These are phyloP conservation scores for Xylariaceae sp. DNA, from an alignment of 2,329 filamentous ascomycete genomes.

Conservation along the genomic window DNA sequence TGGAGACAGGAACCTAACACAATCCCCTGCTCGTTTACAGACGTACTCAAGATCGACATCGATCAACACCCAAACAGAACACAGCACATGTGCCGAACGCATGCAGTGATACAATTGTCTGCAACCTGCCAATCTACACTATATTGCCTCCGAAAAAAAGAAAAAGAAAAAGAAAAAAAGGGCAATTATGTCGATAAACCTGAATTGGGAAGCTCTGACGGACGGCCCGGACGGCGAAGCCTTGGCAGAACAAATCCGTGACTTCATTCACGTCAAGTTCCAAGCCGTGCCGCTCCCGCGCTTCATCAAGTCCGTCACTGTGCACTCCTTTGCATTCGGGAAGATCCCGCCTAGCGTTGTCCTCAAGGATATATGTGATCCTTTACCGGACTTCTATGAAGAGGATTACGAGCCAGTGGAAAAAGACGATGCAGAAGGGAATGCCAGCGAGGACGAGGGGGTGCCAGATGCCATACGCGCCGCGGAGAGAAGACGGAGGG, in stretches of 20 bases:
- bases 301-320: slow-evolving; percentile 94
- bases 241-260: slow-evolving; percentile 79
- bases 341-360: slow-evolving; percentile 75
- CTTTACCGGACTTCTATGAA: slow-evolving; percentile 93
- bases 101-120: not conserved
- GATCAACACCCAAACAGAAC: no score
- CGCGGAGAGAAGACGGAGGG: slow-evolving; percentile 32
- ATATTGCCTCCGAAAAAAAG: not conserved
- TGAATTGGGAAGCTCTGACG: slow-evolving; percentile 93
- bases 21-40: not conserved
- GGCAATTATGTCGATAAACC: slow-evolving; percentile 80
- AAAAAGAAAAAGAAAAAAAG: not conserved
- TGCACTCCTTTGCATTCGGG: slow-evolving; percentile 92
- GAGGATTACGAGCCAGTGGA: slow-evolving; percentile 62
- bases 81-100: no score
- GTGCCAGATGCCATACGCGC: slow-evolving; percentile 33
- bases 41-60: no score
- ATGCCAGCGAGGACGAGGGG: slow-evolving; percentile 26
- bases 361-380: slow-evolving; percentile 95
- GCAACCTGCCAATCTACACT: no score
- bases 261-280: slow-evolving; percentile 93
- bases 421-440: slow-evolving; percentile 46
- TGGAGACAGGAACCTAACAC: not conserved
- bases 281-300: slow-evolving; percentile 85
- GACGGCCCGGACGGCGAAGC: slow-evolving; percentile 79